Evolutionary conservation across 2,329 filamentous ascomycete species (phyloP), one percentile per base, ranked within the genome.

Genomic region (Dothiorella sarmentorum): DNA sequence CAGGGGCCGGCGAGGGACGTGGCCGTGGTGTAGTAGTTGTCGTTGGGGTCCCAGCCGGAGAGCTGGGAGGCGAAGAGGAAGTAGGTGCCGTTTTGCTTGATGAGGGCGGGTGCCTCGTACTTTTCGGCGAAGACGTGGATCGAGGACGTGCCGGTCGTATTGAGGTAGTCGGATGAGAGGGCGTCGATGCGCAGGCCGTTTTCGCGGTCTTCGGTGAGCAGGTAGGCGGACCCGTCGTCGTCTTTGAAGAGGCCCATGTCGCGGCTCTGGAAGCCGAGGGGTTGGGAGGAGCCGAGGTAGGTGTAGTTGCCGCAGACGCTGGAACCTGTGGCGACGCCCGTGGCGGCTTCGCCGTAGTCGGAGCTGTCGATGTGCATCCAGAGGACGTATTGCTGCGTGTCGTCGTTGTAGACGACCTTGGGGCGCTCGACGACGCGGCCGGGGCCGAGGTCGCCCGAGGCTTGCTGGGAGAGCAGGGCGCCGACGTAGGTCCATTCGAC

Each of bases 311-410:
- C 85, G 63, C 85, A 88, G 0, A 88, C 82, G 0, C 73, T 76
- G 61, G 78, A 74, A 0, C 81, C 79, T 0, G 80, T 85, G 0
- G 86, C 86, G 5, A 89, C 83, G 0, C 85, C 86, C 1, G 85
- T 83, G 58, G 81, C 83, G 0, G 86, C 86, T 33, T 87, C 85
- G 1, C 76, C 78, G 63, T 89, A 89, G 66, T 78, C 78, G 27
- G 75, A 75, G 58, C 74, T 79, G 66, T 89, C 86, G 49, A 88
- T 86, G 66, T 89, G 86, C 76, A 88, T 78, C 76, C 83, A 88
- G 69, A 89, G 73, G n/a, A 89, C 85, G 69, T 85, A 89, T 62
- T 85, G 83, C 5, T 69, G 65, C 0, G 85, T 88, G n/a, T 74
- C 72, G 13, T 84, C 81, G 63, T 89, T 89, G 73, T 83, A 87